These are phyloP conservation scores for Astragalus membranaceus DNA, from an alignment of 306 rosid genomes.

Conservation along the genomic window DNA sequence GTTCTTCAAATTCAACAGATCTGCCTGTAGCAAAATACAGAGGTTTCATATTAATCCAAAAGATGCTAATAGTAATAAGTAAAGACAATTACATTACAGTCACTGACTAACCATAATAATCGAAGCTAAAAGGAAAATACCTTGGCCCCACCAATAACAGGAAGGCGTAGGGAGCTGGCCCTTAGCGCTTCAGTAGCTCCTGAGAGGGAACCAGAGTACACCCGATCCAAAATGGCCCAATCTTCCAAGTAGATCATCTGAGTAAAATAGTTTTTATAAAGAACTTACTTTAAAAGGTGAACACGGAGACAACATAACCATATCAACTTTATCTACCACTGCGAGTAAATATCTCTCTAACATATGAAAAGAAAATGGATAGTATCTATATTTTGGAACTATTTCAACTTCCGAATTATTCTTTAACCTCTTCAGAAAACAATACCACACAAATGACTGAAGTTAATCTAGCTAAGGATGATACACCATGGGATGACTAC, in stretches of 20 bases:
- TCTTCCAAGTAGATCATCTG: conserved; percentile 76
- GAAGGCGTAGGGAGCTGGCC: conserved; percentile 98
- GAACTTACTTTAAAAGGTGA: background rate
- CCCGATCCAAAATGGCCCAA: conserved; percentile 69
- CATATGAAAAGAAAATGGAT: background rate
- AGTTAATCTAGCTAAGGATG: background rate
- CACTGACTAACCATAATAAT: background rate
- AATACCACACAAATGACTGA: background rate
- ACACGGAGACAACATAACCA: background rate
- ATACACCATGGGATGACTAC: background rate
- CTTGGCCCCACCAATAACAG: conserved; percentile 85
- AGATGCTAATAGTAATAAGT: background rate
- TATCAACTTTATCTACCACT: background rate
- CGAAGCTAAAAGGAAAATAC: conserved; percentile 32
- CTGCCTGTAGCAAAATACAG: conserved; percentile 48
- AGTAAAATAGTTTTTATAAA: conserved; percentile 22
- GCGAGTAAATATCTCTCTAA: background rate
- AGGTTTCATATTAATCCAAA: conserved; percentile 6
- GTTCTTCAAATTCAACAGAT: conserved; percentile 66
- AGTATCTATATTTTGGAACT: background rate
- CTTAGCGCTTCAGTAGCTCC: conserved; percentile 81
- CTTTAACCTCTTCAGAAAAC: background rate
- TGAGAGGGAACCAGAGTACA: conserved; percentile 66
- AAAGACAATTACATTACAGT: background rate
- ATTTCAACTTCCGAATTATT: background rate